Evolutionary conservation across 805 yeast species (phyloP).

Genomic region (Spathaspora boniae): DNA sequence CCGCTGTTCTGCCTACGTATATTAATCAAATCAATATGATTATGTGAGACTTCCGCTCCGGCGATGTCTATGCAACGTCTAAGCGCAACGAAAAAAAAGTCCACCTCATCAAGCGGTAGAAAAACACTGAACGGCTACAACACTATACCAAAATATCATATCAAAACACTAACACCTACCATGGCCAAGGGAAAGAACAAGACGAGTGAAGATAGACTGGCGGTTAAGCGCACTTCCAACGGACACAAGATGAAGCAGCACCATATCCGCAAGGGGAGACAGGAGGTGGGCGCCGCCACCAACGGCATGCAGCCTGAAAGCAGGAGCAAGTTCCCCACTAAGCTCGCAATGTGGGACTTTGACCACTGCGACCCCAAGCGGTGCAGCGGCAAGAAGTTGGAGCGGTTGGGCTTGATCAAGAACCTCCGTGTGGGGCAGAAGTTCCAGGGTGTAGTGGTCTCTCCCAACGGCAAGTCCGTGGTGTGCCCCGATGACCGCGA

Average conservation of each 20-base stretch:
- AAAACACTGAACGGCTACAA: background rate
- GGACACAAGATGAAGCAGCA: slow-evolving; percentile 56
- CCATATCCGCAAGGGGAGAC: slow-evolving; percentile 39
- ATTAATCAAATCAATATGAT: no score
- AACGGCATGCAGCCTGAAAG: slow-evolving; percentile 11
- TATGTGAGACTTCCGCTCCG: no score
- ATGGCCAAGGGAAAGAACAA: slow-evolving; percentile 61
- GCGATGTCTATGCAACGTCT: background rate
- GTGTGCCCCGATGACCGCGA: slow-evolving; percentile 86
- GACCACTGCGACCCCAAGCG: slow-evolving; percentile 98
- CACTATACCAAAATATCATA: background rate
- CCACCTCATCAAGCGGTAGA: background rate
- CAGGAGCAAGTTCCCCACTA: slow-evolving; percentile 58
- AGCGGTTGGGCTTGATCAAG: slow-evolving; percentile 79
- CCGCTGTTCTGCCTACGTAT: no score
- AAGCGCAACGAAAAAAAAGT: slow-evolving; percentile 2
- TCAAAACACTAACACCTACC: background rate
- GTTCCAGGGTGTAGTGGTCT: slow-evolving; percentile 83
- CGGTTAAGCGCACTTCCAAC: slow-evolving; percentile 45
- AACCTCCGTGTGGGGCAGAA: slow-evolving; percentile 87
- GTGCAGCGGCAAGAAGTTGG: slow-evolving; percentile 93
- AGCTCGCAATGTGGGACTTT: slow-evolving; percentile 98
- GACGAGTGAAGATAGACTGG: slow-evolving; percentile 39
- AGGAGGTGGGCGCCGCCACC: slow-evolving; percentile 30
- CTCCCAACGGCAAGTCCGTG: slow-evolving; percentile 87